phyloP scores from a whole-genome alignment of 2,329 filamentous ascomycete genomes.

The Botrytis paeoniae region DNA sequence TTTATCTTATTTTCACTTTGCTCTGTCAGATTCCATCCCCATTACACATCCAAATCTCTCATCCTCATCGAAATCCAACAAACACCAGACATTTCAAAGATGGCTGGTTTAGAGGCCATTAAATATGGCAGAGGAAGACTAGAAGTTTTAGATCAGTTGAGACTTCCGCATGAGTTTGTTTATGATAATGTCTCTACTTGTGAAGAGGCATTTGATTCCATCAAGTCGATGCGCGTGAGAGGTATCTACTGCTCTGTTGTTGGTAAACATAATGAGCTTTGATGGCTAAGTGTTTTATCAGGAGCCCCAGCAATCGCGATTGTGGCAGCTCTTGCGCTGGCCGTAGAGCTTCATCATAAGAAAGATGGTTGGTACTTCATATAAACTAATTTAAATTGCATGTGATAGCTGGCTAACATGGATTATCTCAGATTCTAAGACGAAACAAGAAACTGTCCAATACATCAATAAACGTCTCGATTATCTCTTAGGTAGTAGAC shows the following conservation, averaged over 20 bases:
- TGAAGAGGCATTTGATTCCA: constrained; percentile 77
- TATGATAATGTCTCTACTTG: constrained; percentile 70
- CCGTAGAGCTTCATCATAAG: constrained; percentile 72
- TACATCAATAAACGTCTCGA: constrained; percentile 76
- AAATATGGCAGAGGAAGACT: constrained; percentile 70
- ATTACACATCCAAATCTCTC: background rate
- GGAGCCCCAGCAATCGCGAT: constrained; percentile 96
- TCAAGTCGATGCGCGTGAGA: constrained; percentile 74
- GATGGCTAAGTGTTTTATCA: constrained; percentile 28
- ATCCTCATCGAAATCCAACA: background rate
- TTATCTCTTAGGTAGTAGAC: constrained; percentile 83
- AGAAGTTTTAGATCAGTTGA: constrained; percentile 79
- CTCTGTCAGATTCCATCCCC: background rate
- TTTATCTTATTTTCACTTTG: background rate
- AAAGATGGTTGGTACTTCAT: constrained; percentile 40
- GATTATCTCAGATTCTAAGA: constrained; percentile 23
- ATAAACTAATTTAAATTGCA: background rate
- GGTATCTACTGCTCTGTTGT: constrained; percentile 40
- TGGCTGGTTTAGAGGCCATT: constrained; percentile 65
- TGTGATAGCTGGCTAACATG: background rate
- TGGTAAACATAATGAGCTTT: background rate
- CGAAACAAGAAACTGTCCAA: constrained; percentile 56
- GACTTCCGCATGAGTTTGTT: constrained; percentile 73
- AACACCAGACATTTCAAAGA: constrained; percentile 14
- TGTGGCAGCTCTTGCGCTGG: constrained; percentile 85